Base-by-base conservation (phyloP, 768 basidiomycete species). In the Lepiota venenata region DNA sequence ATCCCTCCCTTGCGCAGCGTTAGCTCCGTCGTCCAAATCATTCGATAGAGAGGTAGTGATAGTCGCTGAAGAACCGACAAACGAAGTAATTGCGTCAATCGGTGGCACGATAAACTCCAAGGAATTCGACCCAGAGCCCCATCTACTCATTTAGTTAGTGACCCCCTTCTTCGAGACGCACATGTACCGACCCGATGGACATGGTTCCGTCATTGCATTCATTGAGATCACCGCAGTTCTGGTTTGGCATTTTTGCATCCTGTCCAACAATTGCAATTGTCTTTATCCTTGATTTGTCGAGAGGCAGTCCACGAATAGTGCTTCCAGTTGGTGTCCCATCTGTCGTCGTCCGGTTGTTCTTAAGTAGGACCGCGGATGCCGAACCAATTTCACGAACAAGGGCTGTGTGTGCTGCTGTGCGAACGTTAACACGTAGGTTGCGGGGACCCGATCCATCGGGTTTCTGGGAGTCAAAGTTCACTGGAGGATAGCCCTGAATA, bases 311-410 rank as follows among this genome's bases (percentile, higher is more conserved):
- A 10, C 72, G 67, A 15, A 66, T 61, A 5, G 70, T 71, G 2
- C 57, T 63, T 2, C 75, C 75, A 14, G 58, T 54, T 2, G 66
- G 60, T 3, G 62, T 68, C 58, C 63, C 73, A 56, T 60, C 70
- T 52, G 64, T 72, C 22, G 67, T 64, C 12, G 68, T 72, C 57
- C 77, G 65, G 36, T 74, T 70, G 64, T 90, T 90, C 70, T 89
- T 89, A 11, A 89, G 73, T 32, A 91, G 65, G 16, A 89, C 84
- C 1, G 83, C 81, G 0, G 84, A 85, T 0, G 80, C 82, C 0
- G 81, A 76, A 4, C 81, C 88, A 27, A 91, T 84, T 57, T 87
- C 80, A 21, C 76, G 74, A 15, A 77, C 80, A 15, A 88, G 68
- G 2, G 77, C 72, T 0, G 76, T 79, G 59, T 81, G 79, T 0